Base-by-base conservation (phyloP, 1,284 basidiomycete genomes). In the Peniophora sp. region DNA sequence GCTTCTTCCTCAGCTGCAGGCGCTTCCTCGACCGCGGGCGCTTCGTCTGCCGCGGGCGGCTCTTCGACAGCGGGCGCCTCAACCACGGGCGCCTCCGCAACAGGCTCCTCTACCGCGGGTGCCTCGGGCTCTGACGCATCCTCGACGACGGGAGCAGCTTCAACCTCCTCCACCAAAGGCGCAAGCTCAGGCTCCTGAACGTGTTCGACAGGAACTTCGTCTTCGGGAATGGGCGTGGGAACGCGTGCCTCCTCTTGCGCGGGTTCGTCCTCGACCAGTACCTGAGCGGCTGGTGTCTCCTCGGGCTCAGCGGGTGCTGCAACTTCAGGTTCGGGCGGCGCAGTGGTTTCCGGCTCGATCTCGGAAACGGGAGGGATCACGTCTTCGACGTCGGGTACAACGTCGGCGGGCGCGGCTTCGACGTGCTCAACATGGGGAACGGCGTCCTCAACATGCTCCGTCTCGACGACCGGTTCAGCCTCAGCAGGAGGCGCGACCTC, bases 61-160 rank as follows among this genome's bases (percentile, higher is more conserved):
- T 47, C 51, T 20, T 34, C 47, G 37, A 39, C 18, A 18, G 51
- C 51, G 24, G 35, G 47, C 2, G 47, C 24, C n/a, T 24, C 37
- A 8, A 39, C 12, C 3, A 50, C 32, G n/a, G 39, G 3, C n/a
- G n/a, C n/a, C n/a, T n/a, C n/a, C n/a, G 49, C 23, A n/a, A 18
- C 18, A 14, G 37, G 15, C 10, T 23, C 23, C 18, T 48, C 47
- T 3, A 48, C 36, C 11, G 47, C 47, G 3, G 36, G 47, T 32
- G 27, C 6, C 27, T 32, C 27, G 27, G 27, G 27, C 12, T 32
- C 27, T 5, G 27, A 12, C 12, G 27, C 27, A 6, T 32, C 27
- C 27, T 32, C 27, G 12, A 32, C 27, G 27, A 32, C 27, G 27
- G 27, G 27, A 5, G 27, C 27, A 6, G 5, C 27, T 12, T 32